These are phyloP conservation scores for Pelargonium australe DNA, from an alignment of 441 rosid species.

Conservation along the genomic window DNA sequence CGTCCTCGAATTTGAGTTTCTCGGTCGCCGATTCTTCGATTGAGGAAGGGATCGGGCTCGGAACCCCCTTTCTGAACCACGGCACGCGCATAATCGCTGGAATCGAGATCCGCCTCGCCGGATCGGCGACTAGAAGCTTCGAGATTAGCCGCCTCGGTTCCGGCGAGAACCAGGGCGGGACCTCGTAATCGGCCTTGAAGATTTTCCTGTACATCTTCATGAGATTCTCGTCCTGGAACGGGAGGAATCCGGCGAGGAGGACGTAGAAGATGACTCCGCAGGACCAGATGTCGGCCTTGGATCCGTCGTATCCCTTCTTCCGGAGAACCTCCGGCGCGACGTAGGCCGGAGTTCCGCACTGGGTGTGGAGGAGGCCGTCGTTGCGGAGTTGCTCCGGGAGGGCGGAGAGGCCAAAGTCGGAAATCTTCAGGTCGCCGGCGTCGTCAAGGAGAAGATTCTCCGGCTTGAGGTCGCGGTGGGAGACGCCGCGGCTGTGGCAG, in stretches of 20 bases:
- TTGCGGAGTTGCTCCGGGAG: constrained; percentile 79
- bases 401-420: constrained; percentile 77
- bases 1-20: no score
- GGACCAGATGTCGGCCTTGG: constrained; percentile 81
- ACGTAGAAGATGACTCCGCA: constrained; percentile 76
- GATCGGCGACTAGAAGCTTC: constrained; percentile 54
- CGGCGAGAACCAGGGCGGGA: constrained; percentile 64
- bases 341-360: no score
- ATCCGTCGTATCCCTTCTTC: no score
- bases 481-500: constrained; percentile 86
- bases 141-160: constrained; percentile 54
- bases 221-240: constrained; percentile 67
- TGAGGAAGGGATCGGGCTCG: no score
- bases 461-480: no score
- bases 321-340: no score
- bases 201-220: constrained; percentile 64
- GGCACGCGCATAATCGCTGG: constrained; percentile 51
- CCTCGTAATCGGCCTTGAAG: constrained; percentile 60
- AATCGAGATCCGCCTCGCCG: constrained; percentile 45
- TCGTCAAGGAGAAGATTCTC: constrained; percentile 65
- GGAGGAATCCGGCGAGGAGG: constrained; percentile 70
- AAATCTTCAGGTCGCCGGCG: constrained; percentile 57
- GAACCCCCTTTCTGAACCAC: constrained; percentile 52
- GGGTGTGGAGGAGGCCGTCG: no score
- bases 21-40: no score